Base-by-base conservation (phyloP, 1,139 yeast species). In the Blastobotrys serpentis region DNA sequence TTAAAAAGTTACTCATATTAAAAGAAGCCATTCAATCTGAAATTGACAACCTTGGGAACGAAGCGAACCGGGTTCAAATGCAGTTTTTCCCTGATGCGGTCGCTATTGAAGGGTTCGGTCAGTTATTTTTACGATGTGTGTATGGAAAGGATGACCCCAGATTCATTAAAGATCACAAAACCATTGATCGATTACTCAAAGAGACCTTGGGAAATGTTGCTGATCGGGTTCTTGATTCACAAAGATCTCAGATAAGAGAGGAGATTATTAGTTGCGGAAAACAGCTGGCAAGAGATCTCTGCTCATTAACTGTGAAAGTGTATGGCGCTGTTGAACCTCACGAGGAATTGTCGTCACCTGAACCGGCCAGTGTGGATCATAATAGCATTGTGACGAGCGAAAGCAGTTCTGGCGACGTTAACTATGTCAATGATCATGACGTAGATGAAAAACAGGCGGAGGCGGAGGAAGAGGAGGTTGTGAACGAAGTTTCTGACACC, bases 71-170 rank as follows among this genome's bases (percentile, higher is more conserved):
- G 40, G 14, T 36, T 7, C 23, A 17, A n/a, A 23, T 11, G 40
- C 40, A 19, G 16, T 36, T 36, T 36, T 17, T 36, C 25, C 19
- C 19, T n/a, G 40, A 36, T 36, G 22, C 23, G 5, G 25, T 19
- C 10, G 19, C 22, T 6, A 36, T 36, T 4, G 40, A 36, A 36
- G 40, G 22, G 4, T 17, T 19, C n/a, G 19, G 40, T 5, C 40
- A 36, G n/a, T 7, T 36, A 19, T 36, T 36, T 36, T 14, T 36
- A 3, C 19, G 19, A 36, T 19, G 25, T 17, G 40, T 36, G 16
- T 17, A 36, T 25, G 40, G 40, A 5, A 18, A 18, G 16, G 25
- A 36, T 36, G 40, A 36, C n/a, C 14, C 10, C 8, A 19, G 19
- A 5, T 36, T 36, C 13, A 36, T 36, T n/a, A 18, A 18, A 18